Percentiles rank a stretch among this genome's conserved stretches.
Evolutionary conservation across 129 eudicot genomes (phyloP).

Genomic region (Helianthus tuberosus): DNA sequence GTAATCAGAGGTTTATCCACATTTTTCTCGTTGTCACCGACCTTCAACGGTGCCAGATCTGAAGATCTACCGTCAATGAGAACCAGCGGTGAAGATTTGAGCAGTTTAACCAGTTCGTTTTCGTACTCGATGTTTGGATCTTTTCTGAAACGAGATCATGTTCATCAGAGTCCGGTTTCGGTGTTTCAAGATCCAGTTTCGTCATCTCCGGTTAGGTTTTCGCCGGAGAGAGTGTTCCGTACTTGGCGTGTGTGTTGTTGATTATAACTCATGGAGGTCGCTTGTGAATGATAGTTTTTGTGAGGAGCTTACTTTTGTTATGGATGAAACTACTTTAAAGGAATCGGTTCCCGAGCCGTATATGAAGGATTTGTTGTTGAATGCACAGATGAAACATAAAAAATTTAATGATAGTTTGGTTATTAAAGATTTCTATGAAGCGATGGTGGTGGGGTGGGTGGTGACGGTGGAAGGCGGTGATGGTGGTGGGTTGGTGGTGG

Average conservation of each 20-base stretch:
- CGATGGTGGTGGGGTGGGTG: too few species aligned
- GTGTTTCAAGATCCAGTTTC: conserved; percentile 74
- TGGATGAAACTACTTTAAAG: conserved; percentile 62
- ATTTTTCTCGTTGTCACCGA: conserved; percentile 51
- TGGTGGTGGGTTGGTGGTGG: too few species aligned
- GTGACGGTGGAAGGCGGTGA: too few species aligned
- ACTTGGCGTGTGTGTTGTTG: conserved; percentile 66
- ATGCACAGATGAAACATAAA: conserved; percentile 68
- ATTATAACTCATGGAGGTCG: conserved; percentile 51
- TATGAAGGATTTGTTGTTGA: conserved; percentile 54
- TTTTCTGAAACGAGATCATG: conserved; percentile 70
- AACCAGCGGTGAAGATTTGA: conserved; percentile 47
- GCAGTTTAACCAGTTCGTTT: conserved; percentile 62
- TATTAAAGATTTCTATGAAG: conserved; percentile 79
- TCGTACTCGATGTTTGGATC: conserved; percentile 64
- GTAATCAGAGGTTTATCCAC: conserved; percentile 70
- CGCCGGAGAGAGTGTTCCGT: conserved; percentile 44
- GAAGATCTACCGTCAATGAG: conserved; percentile 50
- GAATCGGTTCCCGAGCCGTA: conserved; percentile 43
- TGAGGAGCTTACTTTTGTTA: conserved; percentile 79
- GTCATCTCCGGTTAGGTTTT: conserved; percentile 51
- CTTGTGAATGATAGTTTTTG: conserved; percentile 21
- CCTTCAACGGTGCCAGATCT: conserved; percentile 42
- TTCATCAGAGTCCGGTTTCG: conserved; percentile 90
- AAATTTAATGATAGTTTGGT: conserved; percentile 67